Percentiles rank a stretch among this genome's conserved stretches.
Evolutionary conservation across 352 stramenopile species (phyloP).

Genomic region (Vaucheria bursata): DNA sequence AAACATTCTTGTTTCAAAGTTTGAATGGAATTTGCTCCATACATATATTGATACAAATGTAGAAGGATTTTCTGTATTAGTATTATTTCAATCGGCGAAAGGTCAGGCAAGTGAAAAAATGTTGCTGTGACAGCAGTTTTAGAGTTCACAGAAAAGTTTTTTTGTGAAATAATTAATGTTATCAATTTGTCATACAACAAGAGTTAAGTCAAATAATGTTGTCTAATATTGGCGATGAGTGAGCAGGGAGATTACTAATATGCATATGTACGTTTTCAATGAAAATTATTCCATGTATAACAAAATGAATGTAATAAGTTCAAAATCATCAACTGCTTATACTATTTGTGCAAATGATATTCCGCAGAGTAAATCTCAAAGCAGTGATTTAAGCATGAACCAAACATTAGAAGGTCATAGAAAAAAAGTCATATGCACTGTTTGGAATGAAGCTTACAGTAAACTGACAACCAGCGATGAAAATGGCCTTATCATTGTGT

Average conservation of each 20-base stretch:
- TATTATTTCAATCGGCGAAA: too few relatives aligned
- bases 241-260: background rate
- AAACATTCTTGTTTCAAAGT: too few relatives aligned
- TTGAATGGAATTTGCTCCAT: too few relatives aligned
- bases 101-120: too few relatives aligned
- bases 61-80: too few relatives aligned
- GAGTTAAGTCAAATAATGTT: too few relatives aligned
- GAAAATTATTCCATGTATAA: constrained; percentile 12
- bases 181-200: too few relatives aligned
- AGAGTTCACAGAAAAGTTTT: too few relatives aligned
- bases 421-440: constrained; percentile 59
- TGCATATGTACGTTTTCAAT: constrained; percentile 22
- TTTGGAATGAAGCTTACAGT: constrained; percentile 84
- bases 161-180: too few relatives aligned
- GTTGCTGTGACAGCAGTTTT: too few relatives aligned
- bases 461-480: constrained; percentile 89
- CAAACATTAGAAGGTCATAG: constrained; percentile 85
- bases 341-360: constrained; percentile 55
- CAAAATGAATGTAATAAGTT: background rate
- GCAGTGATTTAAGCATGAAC: constrained; percentile 82
- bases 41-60: too few relatives aligned
- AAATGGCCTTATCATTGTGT: constrained; percentile 87
- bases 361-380: constrained; percentile 60
- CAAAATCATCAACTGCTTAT: constrained; percentile 3
- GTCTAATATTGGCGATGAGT: too few relatives aligned